Base-by-base conservation (phyloP, 2,329 filamentous ascomycete species). In the Diplodia seriata region DNA sequence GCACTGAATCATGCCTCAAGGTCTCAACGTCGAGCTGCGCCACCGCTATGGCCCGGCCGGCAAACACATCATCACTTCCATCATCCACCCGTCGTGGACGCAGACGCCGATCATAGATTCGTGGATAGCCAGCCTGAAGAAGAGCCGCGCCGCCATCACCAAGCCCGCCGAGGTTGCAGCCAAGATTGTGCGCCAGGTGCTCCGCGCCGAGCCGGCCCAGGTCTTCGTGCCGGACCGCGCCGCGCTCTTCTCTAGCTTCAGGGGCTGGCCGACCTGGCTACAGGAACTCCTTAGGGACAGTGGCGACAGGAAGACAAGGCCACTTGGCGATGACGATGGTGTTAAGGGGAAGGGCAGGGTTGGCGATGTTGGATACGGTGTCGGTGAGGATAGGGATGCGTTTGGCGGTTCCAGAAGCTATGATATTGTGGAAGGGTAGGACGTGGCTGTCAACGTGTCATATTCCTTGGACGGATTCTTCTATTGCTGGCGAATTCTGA, bases 1-100 rank as follows among this genome's bases (percentile, higher is more conserved):
- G 15, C 18, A 36, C 62, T 69, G 12, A 70, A 61, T 7, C 1
- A 23, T 2, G 26, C 9, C 18, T 23, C 40, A 50, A 73, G 72
- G 73, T 11, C 69, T 77, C 26, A 73, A 73, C 26, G 71, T 71
- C 3, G 75, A 76, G 62, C 73, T 72, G 54, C 69, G 74, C 1
- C 49, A 71, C 7, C 71, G 71, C 40, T 77, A 77, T 59, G 56
- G 40, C 14, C 66, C 69, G 2, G 69, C 66, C 29, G 75, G 75
- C 29, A 61, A 69, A 31, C 65, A 70, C 29, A 76, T 77, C n/a
- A 73, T 74, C 64, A 76, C 74, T 2, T 74, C 74, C 1, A 72
- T 71, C 26, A 67, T 77, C 23, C 74, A 76, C 38, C 75, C 75
- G 0, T 70, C 68, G 2, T 76, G 74, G 74, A 72, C 74, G 33